phyloP scores from a whole-genome alignment of 371 early-diverging fungal genomes.

The Capniomyces stellatus region DNA sequence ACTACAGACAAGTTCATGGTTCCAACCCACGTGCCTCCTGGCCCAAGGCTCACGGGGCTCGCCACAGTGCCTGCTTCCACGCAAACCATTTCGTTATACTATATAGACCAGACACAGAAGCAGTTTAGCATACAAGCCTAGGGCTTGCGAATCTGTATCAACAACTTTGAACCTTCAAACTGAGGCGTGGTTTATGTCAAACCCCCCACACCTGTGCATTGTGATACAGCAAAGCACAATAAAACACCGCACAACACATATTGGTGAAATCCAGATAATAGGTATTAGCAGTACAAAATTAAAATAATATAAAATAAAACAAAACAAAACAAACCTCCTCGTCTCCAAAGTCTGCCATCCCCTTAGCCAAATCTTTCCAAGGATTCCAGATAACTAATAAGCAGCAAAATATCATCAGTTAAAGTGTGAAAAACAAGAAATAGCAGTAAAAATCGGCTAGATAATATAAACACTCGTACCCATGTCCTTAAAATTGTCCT shows the following conservation, averaged over 20 bases:
- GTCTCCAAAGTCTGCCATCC: slow-evolving; percentile 77
- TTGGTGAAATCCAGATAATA: no score
- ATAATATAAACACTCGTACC: slow-evolving; percentile 23
- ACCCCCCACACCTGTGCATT: no score
- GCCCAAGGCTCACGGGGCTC: slow-evolving; percentile 38
- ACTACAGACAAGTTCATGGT: no score
- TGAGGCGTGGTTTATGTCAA: no score
- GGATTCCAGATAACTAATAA: slow-evolving; percentile 84
- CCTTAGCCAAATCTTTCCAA: slow-evolving; percentile 74
- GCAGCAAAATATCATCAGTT: slow-evolving; percentile 7
- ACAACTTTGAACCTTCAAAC: no score
- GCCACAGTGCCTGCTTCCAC: slow-evolving; percentile 77
- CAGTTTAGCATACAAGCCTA: no score
- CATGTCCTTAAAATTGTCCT: slow-evolving; percentile 44
- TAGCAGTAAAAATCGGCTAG: not conserved
- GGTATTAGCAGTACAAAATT: no score
- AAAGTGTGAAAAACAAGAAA: not conserved
- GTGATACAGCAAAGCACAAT: no score
- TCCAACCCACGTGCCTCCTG: slow-evolving; percentile 8
- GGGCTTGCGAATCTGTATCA: no score
- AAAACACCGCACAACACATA: no score
- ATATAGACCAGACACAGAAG: not conserved
- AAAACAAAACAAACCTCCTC: slow-evolving; percentile 22
- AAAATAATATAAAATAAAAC: no score
- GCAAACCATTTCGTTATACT: slow-evolving; percentile 68